Evolutionary conservation across 2,329 filamentous ascomycete species (phyloP).

Genomic region (Exserohilum turcica): DNA sequence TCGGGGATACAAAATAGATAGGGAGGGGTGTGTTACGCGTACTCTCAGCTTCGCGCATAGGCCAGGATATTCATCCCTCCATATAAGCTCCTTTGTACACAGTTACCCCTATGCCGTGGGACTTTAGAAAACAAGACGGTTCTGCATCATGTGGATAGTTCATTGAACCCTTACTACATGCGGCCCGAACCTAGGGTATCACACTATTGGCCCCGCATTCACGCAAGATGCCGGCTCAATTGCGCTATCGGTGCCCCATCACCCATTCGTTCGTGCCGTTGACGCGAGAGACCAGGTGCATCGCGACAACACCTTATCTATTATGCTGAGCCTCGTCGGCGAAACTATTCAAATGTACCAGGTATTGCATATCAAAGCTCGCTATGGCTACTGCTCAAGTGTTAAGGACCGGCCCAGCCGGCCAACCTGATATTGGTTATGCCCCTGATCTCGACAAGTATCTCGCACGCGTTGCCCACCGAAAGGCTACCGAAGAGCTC

Average conservation of each 20-base stretch:
- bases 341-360: not conserved
- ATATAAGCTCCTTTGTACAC: too few species aligned
- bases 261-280: not conserved
- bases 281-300: not conserved
- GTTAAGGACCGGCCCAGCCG: slow-evolving; percentile 16
- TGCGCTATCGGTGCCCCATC: not conserved
- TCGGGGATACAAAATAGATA: too few species aligned
- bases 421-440: slow-evolving; percentile 65
- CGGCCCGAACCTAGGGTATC: not conserved
- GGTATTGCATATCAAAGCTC: not conserved
- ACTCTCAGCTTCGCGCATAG: too few species aligned
- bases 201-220: not conserved
- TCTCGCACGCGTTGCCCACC: slow-evolving; percentile 55
- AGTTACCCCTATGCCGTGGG: too few species aligned
- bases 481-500: slow-evolving; percentile 50
- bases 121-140: too few species aligned
- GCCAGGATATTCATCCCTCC: too few species aligned
- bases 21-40: too few species aligned
- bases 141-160: too few species aligned
- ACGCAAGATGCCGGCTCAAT: not conserved
- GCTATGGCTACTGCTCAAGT: not conserved
- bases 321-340: not conserved
- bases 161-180: too few species aligned
- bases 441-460: slow-evolving; percentile 61
- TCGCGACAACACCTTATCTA: not conserved